Conservation (phyloP, 2,329 filamentous ascomycete genomes). For the Apiospora koreana region DNA sequence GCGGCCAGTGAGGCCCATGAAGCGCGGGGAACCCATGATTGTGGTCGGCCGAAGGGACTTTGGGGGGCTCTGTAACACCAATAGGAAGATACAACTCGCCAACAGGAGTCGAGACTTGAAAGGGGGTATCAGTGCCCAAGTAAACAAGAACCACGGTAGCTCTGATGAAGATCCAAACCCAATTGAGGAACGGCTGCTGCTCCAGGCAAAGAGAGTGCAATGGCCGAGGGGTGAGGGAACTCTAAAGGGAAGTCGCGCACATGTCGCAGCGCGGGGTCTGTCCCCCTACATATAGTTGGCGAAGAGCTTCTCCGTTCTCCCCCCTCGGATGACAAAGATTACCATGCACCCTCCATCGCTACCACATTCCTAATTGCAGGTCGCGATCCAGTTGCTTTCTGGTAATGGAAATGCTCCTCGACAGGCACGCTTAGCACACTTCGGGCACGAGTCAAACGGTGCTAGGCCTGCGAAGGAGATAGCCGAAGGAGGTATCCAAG, state of each 20-base stretch:
- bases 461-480: constrained; percentile 3
- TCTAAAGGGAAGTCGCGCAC: neutral
- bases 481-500: constrained; percentile 9
- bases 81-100: neutral
- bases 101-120: neutral
- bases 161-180: neutral
- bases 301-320: neutral
- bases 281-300: neutral
- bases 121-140: neutral
- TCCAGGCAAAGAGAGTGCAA: neutral
- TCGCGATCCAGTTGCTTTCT: constrained; percentile 4
- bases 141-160: neutral
- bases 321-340: neutral
- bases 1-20: constrained; percentile 60
- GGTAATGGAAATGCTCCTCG: neutral
- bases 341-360: neutral
- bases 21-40: constrained; percentile 55
- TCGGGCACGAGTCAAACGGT: neutral
- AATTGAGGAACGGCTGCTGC: neutral
- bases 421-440: neutral
- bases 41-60: neutral
- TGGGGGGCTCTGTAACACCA: neutral
- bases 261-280: neutral
- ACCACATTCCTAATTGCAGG: neutral
- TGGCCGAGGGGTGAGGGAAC: neutral